phyloP scores from a whole-genome alignment of 2,329 filamentous ascomycete species.

The Exophiala sp. region DNA sequence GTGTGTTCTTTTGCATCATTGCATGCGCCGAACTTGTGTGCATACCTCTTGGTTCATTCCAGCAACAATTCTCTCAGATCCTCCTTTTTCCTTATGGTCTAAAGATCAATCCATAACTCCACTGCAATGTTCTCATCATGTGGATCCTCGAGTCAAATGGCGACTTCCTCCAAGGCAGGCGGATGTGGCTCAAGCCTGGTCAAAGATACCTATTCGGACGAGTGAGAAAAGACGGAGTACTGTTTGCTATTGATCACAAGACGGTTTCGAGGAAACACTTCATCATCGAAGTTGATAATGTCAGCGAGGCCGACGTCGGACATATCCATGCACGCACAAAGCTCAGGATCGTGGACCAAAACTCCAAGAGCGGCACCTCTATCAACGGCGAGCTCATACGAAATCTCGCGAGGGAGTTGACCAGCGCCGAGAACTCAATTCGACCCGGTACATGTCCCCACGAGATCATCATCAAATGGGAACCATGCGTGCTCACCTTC shows the following conservation, averaged over 20 bases:
- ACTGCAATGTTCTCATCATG: slow-evolving; percentile 44
- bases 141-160: slow-evolving; percentile 60
- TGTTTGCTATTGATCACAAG: slow-evolving; percentile 70
- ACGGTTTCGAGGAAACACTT: slow-evolving; percentile 88
- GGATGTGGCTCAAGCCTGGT: slow-evolving; percentile 80
- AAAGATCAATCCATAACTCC: not conserved
- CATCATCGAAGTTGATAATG: slow-evolving; percentile 66
- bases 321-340: slow-evolving; percentile 63
- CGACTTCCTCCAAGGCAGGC: slow-evolving; percentile 54
- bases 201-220: slow-evolving; percentile 83
- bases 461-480: slow-evolving; percentile 66
- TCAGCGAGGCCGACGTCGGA: slow-evolving; percentile 63
- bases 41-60: not conserved
- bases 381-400: slow-evolving; percentile 71
- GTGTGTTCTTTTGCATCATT: not conserved
- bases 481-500: slow-evolving; percentile 76
- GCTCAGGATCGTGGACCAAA: slow-evolving; percentile 71
- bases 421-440: slow-evolving; percentile 59
- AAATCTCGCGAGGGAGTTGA: slow-evolving; percentile 52
- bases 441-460: slow-evolving; percentile 68
- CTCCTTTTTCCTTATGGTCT: not conserved
- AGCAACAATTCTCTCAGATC: not conserved
- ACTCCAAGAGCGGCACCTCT: slow-evolving; percentile 79
- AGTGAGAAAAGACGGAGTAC: slow-evolving; percentile 62
- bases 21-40: slow-evolving; percentile 1